Conservation (phyloP, 352 stramenopile genomes). For the Blastocystis sp. region DNA sequence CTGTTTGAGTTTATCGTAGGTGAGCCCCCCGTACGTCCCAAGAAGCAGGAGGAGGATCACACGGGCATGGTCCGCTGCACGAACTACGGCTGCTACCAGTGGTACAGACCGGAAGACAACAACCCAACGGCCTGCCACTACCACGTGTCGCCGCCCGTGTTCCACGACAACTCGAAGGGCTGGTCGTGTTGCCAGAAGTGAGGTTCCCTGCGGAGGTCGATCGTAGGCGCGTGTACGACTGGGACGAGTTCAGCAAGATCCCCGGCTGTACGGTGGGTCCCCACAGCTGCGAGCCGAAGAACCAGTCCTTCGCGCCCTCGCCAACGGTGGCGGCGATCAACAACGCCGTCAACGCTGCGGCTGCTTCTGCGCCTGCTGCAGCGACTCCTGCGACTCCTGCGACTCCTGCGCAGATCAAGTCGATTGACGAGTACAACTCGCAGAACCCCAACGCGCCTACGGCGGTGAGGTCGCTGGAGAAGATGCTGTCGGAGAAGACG, state of each 20-base stretch:
- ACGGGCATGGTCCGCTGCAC: conserved; percentile 46
- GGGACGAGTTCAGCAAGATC: conserved; percentile 78
- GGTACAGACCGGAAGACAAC: conserved; percentile 68
- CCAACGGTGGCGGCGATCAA: conserved; percentile 70
- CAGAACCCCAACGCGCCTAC: conserved; percentile 76
- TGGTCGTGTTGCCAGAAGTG: conserved; percentile 73
- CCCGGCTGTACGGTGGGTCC: conserved; percentile 62
- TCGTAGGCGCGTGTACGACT: conserved; percentile 81
- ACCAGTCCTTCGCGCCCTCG: conserved; percentile 69
- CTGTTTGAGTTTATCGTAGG: background rate
- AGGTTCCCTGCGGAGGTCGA: background rate
- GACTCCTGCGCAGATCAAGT: conserved; percentile 67
- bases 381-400: background rate
- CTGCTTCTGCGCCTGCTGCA: background rate
- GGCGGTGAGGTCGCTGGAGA: conserved; percentile 66
- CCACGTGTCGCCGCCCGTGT: conserved; percentile 70
- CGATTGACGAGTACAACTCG: conserved; percentile 80
- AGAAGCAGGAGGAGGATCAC: conserved; percentile 57
- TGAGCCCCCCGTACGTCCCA: conserved; percentile 47
- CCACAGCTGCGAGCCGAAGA: conserved; percentile 64
- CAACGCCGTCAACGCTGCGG: conserved; percentile 54
- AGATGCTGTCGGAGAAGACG: conserved; percentile 59
- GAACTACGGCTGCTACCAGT: conserved; percentile 34
- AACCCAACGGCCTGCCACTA: conserved; percentile 68
- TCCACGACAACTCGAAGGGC: conserved; percentile 79